A percentile compares a stretch with the other conserved stretches of the same genome.
Evolutionary conservation across 140 eudicot genomes (phyloP).

Genomic region (Ambrosia hybrid): DNA sequence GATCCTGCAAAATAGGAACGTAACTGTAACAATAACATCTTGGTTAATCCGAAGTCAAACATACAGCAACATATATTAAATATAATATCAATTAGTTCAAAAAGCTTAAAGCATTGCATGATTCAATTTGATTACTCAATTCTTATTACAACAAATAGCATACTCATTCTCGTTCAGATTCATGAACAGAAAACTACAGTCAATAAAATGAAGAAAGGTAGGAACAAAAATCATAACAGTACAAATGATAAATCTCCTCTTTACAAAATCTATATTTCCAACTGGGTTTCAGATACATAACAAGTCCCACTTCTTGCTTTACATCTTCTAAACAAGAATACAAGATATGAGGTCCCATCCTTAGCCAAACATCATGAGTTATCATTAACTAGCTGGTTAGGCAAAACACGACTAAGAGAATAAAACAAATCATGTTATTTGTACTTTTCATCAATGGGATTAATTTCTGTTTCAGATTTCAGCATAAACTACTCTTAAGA

Average conservation of each 20-base stretch:
- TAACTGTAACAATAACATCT: background rate
- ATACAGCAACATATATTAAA: background rate
- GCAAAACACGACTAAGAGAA: too few species aligned
- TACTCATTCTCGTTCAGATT: background rate
- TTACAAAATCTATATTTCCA: too few species aligned
- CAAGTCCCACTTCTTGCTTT: background rate
- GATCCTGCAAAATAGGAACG: slow-evolving; percentile 55
- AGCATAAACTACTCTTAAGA: too few species aligned
- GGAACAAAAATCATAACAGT: too few species aligned
- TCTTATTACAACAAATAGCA: background rate
- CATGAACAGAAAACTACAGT: too few species aligned
- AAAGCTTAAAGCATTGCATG: background rate
- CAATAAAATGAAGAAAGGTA: too few species aligned
- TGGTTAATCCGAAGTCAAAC: background rate
- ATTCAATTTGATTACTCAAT: background rate
- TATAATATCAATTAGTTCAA: background rate
- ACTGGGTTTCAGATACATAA: too few species aligned
- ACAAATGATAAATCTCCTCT: too few species aligned
- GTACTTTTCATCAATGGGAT: too few species aligned
- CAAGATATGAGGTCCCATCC: background rate
- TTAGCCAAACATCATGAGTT: background rate
- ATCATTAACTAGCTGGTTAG: too few species aligned
- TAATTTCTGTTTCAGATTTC: too few species aligned
- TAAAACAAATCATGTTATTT: too few species aligned
- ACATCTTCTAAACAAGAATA: background rate